Evolutionary conservation across 208 protist species (phyloP).

Genomic region (Acanthamoeba triangularis): DNA sequence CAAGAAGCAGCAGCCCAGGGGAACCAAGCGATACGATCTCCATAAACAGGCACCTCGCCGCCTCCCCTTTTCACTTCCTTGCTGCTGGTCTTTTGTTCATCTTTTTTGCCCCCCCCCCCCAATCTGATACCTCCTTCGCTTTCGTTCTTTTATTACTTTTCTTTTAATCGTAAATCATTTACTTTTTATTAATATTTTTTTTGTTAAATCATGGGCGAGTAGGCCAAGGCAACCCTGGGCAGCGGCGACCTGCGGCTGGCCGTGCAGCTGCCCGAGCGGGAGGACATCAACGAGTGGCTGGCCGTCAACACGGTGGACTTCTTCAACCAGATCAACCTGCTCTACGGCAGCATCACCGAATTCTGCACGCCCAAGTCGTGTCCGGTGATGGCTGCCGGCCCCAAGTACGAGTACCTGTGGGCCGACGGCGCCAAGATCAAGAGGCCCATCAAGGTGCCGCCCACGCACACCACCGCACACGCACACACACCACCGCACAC

Average conservation of each 20-base stretch:
- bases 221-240: constrained; percentile 89
- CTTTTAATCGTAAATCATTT: background rate
- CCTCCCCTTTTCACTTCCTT: too few species aligned
- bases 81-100: too few species aligned
- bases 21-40: constrained; percentile 96
- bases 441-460: constrained; percentile 94
- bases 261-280: constrained; percentile 96
- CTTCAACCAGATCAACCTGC: constrained; percentile 99
- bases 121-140: background rate
- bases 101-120: background rate
- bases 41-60: constrained; percentile 90
- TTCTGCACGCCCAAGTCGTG: constrained; percentile 98
- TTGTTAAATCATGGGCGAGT: background rate
- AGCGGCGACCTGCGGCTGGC: constrained; percentile 97
- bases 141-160: background rate
- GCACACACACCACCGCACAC: too few species aligned
- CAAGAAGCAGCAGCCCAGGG: constrained; percentile 97
- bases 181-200: background rate
- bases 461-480: too few species aligned
- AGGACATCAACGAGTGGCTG: constrained; percentile 98
- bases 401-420: constrained; percentile 98
- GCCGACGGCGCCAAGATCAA: constrained; percentile 96
- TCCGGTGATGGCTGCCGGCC: constrained; percentile 97
- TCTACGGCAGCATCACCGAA: constrained; percentile 98
- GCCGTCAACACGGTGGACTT: constrained; percentile 99